These are phyloP conservation scores for Fusarium drepaniforme DNA, from an alignment of 2,329 filamentous ascomycete genomes.

Conservation along the genomic window DNA sequence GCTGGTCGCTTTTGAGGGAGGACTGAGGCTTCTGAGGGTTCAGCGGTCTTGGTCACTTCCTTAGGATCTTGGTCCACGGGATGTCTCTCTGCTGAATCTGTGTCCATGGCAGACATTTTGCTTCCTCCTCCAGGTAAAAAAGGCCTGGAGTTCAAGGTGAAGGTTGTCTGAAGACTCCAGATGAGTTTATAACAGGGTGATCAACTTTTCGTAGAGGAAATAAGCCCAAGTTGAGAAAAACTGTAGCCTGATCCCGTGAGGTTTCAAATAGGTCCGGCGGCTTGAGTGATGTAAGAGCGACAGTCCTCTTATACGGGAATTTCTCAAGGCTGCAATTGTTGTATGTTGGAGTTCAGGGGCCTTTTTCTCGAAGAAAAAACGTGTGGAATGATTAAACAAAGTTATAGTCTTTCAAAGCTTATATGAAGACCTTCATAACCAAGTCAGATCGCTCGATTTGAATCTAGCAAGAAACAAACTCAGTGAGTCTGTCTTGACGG, in stretches of 20 bases:
- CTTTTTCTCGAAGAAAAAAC: neutral
- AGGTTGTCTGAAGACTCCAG: neutral
- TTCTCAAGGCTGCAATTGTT: conserved; percentile 5
- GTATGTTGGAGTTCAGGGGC: neutral
- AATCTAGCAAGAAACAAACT: neutral
- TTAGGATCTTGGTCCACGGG: neutral
- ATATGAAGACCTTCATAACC: too few species aligned
- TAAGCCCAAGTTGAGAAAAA: neutral
- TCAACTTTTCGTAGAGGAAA: neutral
- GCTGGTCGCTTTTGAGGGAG: conserved; percentile 11
- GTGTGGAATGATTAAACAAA: too few species aligned
- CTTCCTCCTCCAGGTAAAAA: neutral
- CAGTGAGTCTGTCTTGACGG: conserved; percentile 1
- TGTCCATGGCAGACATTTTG: neutral
- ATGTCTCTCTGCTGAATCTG: neutral
- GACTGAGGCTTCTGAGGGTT: conserved; percentile 8
- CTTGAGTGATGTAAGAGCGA: neutral
- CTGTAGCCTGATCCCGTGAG: neutral
- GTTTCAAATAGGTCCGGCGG: too few species aligned
- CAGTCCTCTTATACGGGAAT: conserved; percentile 8
- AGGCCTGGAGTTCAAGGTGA: neutral
- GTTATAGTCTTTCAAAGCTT: fast-evolving
- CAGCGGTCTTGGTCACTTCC: neutral
- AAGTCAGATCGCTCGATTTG: too few species aligned
- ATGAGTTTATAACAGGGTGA: neutral